Conservation (phyloP, 306 rosid genomes). For the Ormosia emarginata region DNA sequence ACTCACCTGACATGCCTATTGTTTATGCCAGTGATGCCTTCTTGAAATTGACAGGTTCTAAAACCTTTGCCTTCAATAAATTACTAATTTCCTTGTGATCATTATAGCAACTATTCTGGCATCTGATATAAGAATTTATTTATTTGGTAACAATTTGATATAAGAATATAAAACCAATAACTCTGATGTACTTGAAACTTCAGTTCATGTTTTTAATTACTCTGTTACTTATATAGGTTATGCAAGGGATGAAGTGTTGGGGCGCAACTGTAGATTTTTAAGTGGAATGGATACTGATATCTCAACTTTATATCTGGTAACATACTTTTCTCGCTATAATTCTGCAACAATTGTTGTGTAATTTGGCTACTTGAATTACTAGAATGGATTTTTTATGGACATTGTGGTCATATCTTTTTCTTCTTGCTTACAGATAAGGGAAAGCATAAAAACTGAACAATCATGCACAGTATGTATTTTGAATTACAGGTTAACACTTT, state of each 20-base stretch:
- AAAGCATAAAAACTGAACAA: constrained; percentile 58
- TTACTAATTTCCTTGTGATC: neutral
- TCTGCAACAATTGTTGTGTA: neutral
- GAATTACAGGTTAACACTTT: constrained; percentile 89
- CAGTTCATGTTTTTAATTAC: neutral
- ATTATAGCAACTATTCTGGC: constrained; percentile 1
- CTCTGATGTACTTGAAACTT: neutral
- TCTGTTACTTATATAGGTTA: constrained; percentile 55
- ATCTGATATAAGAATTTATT: neutral
- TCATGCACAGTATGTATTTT: constrained; percentile 90
- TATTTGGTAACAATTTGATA: too few relatives aligned
- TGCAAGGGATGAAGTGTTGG: constrained; percentile 73
- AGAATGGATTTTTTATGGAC: neutral
- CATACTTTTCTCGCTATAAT: neutral
- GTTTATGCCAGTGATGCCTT: constrained; percentile 92
- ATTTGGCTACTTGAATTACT: constrained; percentile 16
- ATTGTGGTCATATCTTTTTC: constrained; percentile 1
- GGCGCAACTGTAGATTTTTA: constrained; percentile 82
- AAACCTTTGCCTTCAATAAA: neutral
- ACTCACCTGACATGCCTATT: constrained; percentile 81
- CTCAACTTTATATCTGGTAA: constrained; percentile 57
- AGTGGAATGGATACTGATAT: constrained; percentile 69
- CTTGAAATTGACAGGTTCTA: constrained; percentile 79
- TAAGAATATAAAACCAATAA: neutral
- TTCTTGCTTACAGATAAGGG: constrained; percentile 64